Evolutionary conservation across 1,284 basidiomycete genomes (phyloP).

Genomic region (Ceratobasidium theobromae): DNA sequence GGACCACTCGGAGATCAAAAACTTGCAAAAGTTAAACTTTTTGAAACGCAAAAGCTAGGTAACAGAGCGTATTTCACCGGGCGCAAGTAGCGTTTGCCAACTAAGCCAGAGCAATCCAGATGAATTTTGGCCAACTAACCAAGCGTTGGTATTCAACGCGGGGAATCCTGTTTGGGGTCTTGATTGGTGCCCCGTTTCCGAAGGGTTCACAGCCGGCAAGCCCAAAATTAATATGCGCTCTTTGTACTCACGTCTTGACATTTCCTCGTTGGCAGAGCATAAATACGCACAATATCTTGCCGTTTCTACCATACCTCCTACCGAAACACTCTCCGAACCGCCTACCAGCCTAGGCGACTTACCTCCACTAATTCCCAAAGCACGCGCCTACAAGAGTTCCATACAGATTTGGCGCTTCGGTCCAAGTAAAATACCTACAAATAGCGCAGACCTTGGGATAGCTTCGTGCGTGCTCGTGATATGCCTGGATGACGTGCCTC

Average conservation of each 20-base stretch:
- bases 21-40: conserved; percentile 53
- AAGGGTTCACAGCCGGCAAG: conserved; percentile 59
- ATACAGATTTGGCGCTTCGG: conserved; percentile 68
- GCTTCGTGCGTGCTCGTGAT: conserved; percentile 72
- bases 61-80: conserved; percentile 38
- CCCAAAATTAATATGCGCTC: conserved; percentile 23
- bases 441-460: conserved; percentile 8
- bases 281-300: conserved; percentile 74
- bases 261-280: conserved; percentile 47
- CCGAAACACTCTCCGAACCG: conserved; percentile 61
- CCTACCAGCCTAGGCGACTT: too few species aligned
- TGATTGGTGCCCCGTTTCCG: conserved; percentile 85
- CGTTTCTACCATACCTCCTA: conserved; percentile 70
- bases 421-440: conserved; percentile 32
- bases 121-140: conserved; percentile 38
- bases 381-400: conserved; percentile 52
- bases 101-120: conserved; percentile 38
- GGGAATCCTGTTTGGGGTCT: conserved; percentile 84
- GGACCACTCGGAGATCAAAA: conserved; percentile 60
- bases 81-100: neutral
- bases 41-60: conserved; percentile 62
- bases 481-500: conserved; percentile 67
- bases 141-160: conserved; percentile 71
- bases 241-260: neutral
- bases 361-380: too few species aligned